Base-by-base conservation (phyloP, 169 alveolate genomes). In the Plasmodium berghei region DNA sequence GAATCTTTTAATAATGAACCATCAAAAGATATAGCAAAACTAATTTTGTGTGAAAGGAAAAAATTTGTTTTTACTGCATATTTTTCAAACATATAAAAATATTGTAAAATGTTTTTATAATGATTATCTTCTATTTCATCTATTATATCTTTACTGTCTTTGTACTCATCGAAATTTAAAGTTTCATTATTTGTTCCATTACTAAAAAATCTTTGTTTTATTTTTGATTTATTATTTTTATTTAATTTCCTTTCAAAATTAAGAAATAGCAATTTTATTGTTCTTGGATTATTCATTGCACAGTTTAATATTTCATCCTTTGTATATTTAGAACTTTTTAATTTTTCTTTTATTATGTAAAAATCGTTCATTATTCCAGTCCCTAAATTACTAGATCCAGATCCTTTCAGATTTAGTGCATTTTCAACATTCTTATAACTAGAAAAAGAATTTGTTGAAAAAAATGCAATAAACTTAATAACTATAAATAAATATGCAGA, bases 11-110 rank as follows among this genome's bases (percentile, higher is more conserved):
- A 67, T 49, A 93, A 71, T 1, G 87, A 63, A 42, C 94, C 89
- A 56, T 91, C 94, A 67, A 95, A 87, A 52, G 96, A 61, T 73
- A 95, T 92, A 8, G 95, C 74, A 34, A 93, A 88, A 62, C 94
- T 77, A 16, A 90, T 70, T 83, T 95, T 95, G 9, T 90, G 93
- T 28, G 80, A 69, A 46, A 52, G 70, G 72, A 92, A 95, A 72
- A 95, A 95, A 87, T 95, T 95, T 0, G 97, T 93, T 24, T 94
- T 83, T 54, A 92, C 56, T 10, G 95, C 90, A 66, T 72, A 67
- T 52, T 87, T 46, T 69, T 92, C 94, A 86, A 95, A 95, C 24
- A 73, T 87, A 48, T 91, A 90, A 85, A 94, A 94, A 40, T 75
- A 89, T 71, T 89, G 92, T 69, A 94, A 22, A 5, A 94, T 92